Base-by-base conservation (phyloP, 192 early-diverging fungal genomes). In the Dissophora ornata region DNA sequence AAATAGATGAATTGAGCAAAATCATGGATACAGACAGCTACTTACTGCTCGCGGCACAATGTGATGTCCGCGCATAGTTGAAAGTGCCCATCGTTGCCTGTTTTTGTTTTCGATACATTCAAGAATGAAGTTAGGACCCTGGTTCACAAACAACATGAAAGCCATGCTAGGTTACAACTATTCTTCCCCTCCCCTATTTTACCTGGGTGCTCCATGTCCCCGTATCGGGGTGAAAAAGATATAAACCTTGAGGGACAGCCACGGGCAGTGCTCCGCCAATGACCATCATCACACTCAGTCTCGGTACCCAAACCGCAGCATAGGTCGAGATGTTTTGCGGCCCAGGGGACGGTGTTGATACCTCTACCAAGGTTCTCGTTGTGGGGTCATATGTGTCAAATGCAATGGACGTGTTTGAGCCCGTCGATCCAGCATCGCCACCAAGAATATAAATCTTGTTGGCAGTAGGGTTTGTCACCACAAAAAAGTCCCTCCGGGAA, bases 1-100 rank as follows among this genome's bases (percentile, higher is more conserved):
- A 6, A 4, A 4, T 36, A 32, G 8, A 45, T 6, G 18, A 4
- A 45, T 4, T 45, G 12, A 18, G 32, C 3, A n/a, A 18, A 45
- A 24, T 11, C 3, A 2, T 53, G 18, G 26, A 44, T n/a, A n/a
- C 33, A 58, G 30, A n/a, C 10, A 30, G 47, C 2, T 18, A 36
- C 73, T 63, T 77, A 77, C 73, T 77, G 24, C 36, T 62, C 15
- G 73, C 73, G 21, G 73, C 65, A 42, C 73, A 77, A 16, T 48
- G 29, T 6, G 64, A 54, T 1, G 15, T 41, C 36, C 63, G 51
- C 2, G 25, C 53, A n/a, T 62, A 67, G 40, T 34, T 49, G 34
- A 77, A 77, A 7, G 73, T 5, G 0, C 73, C 73, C n/a, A 34
- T 77, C 3, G 73, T 77, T 28, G 65, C 36, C 73, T 77, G 48